These are phyloP conservation scores for Rhododendron molle DNA, from an alignment of 148 eudicot species.

Conservation along the genomic window DNA sequence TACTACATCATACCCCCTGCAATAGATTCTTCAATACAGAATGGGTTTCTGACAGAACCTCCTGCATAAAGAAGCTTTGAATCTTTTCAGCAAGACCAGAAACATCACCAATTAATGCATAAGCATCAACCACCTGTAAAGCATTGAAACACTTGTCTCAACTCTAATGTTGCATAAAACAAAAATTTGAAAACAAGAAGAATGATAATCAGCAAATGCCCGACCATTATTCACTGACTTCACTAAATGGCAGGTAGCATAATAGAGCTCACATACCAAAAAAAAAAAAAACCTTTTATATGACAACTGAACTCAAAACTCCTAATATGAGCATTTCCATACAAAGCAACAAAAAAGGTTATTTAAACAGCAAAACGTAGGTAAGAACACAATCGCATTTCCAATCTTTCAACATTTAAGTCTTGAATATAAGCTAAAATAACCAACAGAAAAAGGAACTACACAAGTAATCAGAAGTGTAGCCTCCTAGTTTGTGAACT, in stretches of 20 bases:
- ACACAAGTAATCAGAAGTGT: neutral
- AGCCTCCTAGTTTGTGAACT: neutral
- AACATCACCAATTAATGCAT: conserved; percentile 92
- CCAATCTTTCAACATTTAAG: neutral
- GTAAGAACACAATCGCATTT: neutral
- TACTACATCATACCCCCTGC: conserved; percentile 53
- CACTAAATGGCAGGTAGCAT: neutral
- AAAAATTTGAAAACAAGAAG: neutral
- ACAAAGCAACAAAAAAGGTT: neutral
- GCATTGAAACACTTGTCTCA: neutral
- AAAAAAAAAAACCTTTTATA: neutral
- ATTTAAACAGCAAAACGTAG: neutral
- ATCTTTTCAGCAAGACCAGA: conserved; percentile 93
- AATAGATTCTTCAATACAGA: conserved; percentile 58
- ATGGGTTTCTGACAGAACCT: conserved; percentile 90
- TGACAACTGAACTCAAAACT: neutral
- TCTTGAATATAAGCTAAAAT: neutral
- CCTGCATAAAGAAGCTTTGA: conserved; percentile 98
- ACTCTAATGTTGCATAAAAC: conserved; percentile 3
- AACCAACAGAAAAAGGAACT: neutral
- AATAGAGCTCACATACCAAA: neutral
- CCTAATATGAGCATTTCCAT: neutral
- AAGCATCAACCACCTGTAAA: conserved; percentile 89
- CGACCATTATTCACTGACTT: neutral
- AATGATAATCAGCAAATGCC: neutral